These are phyloP conservation scores for Zymoseptoria brevis DNA, from an alignment of 2,329 filamentous ascomycete genomes.

Conservation along the genomic window DNA sequence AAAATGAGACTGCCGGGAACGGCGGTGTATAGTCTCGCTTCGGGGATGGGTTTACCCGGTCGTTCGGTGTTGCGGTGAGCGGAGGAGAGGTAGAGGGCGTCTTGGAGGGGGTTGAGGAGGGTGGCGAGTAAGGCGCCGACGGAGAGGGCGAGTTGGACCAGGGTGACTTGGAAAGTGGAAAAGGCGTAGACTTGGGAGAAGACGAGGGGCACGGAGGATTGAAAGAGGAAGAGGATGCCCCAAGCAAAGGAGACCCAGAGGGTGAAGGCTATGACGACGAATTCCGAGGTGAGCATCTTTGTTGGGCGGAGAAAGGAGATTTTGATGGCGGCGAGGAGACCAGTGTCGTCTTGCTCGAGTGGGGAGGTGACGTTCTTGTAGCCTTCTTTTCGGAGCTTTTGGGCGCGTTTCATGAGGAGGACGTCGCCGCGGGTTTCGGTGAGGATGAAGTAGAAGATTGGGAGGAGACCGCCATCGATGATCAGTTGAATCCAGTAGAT, in stretches of 20 bases:
- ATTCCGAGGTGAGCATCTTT: slow-evolving; percentile 15
- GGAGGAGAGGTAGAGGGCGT: slow-evolving; percentile 34
- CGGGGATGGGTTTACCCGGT: slow-evolving; percentile 28
- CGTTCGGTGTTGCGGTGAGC: slow-evolving; percentile 22
- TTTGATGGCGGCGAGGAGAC: slow-evolving; percentile 16
- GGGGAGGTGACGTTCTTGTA: slow-evolving; percentile 16
- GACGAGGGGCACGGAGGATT: slow-evolving; percentile 35
- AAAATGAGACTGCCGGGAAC: slow-evolving; percentile 38
- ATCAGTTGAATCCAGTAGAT: slow-evolving; percentile 30
- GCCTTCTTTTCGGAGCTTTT: slow-evolving; percentile 18
- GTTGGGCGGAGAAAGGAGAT: slow-evolving; percentile 24
- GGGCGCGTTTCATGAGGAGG: slow-evolving; percentile 27
- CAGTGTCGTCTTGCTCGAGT: slow-evolving; percentile 17
- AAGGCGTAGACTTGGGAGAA: slow-evolving; percentile 31
- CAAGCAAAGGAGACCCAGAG: slow-evolving; percentile 37
- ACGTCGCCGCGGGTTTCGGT: slow-evolving; percentile 33
- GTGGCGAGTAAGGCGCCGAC: slow-evolving; percentile 37
- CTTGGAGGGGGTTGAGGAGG: slow-evolving; percentile 28
- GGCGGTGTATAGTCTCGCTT: slow-evolving; percentile 36
- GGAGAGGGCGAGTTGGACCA: slow-evolving; percentile 35
- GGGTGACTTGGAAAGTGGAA: slow-evolving; percentile 31
- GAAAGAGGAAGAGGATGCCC: slow-evolving; percentile 39
- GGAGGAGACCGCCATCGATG: slow-evolving; percentile 20
- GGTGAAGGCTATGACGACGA: slow-evolving; percentile 23
- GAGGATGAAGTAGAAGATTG: slow-evolving; percentile 31